Percentiles rank a stretch among this genome's conserved stretches.
Conservation (phyloP, 192 early-diverging fungal species). For the Mortierella hygrophila region DNA sequence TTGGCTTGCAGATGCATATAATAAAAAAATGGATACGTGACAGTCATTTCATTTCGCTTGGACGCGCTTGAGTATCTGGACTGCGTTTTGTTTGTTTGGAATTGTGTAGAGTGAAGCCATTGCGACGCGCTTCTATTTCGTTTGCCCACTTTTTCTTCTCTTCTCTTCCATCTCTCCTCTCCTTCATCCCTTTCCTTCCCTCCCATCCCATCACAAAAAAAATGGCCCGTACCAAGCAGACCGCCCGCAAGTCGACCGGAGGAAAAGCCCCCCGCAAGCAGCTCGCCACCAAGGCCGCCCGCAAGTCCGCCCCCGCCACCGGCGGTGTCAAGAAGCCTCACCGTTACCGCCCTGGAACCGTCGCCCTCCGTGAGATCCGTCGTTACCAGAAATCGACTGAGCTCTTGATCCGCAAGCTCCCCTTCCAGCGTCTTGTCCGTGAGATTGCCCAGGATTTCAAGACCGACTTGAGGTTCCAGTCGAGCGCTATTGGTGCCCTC, state of each 20-base stretch:
- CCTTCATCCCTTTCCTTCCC: not conserved
- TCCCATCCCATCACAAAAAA: constrained; percentile 52
- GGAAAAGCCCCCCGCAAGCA: constrained; percentile 99
- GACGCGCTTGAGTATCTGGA: not conserved
- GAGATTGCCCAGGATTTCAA: constrained; percentile 99
- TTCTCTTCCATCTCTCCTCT: not conserved
- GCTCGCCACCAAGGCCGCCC: constrained; percentile 94
- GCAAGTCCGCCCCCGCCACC: constrained; percentile 91
- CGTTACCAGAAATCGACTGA: constrained; percentile 96
- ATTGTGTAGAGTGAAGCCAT: not conserved
- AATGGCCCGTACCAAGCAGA: constrained; percentile 85
- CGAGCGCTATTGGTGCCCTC: constrained; percentile 96
- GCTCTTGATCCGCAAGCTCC: constrained; percentile 90
- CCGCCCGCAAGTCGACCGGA: constrained; percentile 98
- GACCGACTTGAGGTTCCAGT: constrained; percentile 98
- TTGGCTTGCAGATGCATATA: too few relatives aligned
- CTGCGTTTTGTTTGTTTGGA: constrained; percentile 15
- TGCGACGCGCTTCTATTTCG: not conserved
- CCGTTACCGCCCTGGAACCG: constrained; percentile 88
- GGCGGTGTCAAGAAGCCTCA: constrained; percentile 95
- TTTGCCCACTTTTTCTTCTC: not conserved
- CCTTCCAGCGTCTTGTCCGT: constrained; percentile 96
- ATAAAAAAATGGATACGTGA: not conserved
- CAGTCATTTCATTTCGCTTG: not conserved
- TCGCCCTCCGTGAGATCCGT: constrained; percentile 91